Conservation (phyloP, 805 yeast genomes). For the Torulaspora maleeae region DNA sequence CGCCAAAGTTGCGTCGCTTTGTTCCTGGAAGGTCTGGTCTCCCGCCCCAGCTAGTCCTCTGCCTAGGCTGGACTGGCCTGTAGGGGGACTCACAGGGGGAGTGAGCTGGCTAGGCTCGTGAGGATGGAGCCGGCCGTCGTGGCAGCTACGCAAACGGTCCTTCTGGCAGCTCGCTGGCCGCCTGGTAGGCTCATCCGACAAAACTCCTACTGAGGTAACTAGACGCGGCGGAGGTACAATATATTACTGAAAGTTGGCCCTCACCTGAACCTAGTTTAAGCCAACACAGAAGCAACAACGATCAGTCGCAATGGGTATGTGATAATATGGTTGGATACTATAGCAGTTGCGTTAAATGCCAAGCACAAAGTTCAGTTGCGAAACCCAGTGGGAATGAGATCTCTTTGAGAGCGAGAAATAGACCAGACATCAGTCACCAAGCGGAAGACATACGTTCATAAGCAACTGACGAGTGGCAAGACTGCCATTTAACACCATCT, state of each 20-base stretch:
- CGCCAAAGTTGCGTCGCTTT: too few species aligned
- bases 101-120: too few species aligned
- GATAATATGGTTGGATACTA: not conserved
- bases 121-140: too few species aligned
- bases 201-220: not conserved
- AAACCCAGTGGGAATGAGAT: not conserved
- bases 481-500: too few species aligned
- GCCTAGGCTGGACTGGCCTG: too few species aligned
- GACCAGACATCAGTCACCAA: not conserved
- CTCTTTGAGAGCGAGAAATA: too few species aligned
- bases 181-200: too few species aligned
- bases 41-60: too few species aligned
- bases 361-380: not conserved
- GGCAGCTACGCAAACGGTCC: too few species aligned
- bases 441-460: not conserved
- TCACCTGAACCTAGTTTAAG: not conserved
- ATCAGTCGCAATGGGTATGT: constrained; percentile 35
- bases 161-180: too few species aligned
- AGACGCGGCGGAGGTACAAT: not conserved
- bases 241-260: constrained; percentile 4
- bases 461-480: not conserved
- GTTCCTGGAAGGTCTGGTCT: too few species aligned
- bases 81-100: too few species aligned
- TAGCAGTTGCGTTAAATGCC: not conserved
- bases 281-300: constrained; percentile 16